These are phyloP conservation scores for Hyphopichia fennica DNA, from an alignment of 1,139 yeast species.

Conservation along the genomic window DNA sequence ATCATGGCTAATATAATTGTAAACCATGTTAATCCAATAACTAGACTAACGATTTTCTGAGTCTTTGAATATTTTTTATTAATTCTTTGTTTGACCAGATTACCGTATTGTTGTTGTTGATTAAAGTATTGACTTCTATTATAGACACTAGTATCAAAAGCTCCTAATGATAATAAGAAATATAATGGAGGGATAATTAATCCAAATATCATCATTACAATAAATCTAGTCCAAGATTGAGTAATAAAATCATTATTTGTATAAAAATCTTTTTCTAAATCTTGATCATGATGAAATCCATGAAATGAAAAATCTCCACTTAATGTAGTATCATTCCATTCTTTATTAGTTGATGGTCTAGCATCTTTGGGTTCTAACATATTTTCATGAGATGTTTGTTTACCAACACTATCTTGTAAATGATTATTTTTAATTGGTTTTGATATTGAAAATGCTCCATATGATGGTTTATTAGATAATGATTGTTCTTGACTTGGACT, in stretches of 20 bases:
- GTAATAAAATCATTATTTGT: background rate
- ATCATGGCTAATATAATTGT: slow-evolving; percentile 37
- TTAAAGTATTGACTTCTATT: slow-evolving; percentile 18
- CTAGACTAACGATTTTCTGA: slow-evolving; percentile 34
- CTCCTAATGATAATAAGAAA: slow-evolving; percentile 31
- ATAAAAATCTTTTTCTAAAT: background rate
- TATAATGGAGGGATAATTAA: slow-evolving; percentile 36
- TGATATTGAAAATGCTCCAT: slow-evolving; percentile 3
- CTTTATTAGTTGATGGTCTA: background rate
- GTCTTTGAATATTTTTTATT: slow-evolving; percentile 23
- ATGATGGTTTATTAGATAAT: slow-evolving; percentile 2
- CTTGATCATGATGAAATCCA: background rate
- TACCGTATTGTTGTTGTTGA: background rate
- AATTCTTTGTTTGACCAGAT: slow-evolving; percentile 13
- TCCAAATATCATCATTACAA: slow-evolving; percentile 26
- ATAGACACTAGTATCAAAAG: slow-evolving; percentile 26
- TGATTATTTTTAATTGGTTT: slow-evolving; percentile 3
- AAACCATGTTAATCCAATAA: slow-evolving; percentile 37
- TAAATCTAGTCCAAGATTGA: slow-evolving; percentile 20
- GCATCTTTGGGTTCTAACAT: slow-evolving; percentile 7
- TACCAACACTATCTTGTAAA: slow-evolving; percentile 4
- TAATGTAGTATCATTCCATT: background rate
- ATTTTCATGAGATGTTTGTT: slow-evolving; percentile 11
- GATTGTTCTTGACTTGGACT: background rate
- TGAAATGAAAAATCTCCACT: slow-evolving; percentile 1